Percentiles rank a stretch among this genome's conserved stretches.
Conservation (phyloP, 495 filamentous ascomycete species). For the Trichocladium uniseriatum region DNA sequence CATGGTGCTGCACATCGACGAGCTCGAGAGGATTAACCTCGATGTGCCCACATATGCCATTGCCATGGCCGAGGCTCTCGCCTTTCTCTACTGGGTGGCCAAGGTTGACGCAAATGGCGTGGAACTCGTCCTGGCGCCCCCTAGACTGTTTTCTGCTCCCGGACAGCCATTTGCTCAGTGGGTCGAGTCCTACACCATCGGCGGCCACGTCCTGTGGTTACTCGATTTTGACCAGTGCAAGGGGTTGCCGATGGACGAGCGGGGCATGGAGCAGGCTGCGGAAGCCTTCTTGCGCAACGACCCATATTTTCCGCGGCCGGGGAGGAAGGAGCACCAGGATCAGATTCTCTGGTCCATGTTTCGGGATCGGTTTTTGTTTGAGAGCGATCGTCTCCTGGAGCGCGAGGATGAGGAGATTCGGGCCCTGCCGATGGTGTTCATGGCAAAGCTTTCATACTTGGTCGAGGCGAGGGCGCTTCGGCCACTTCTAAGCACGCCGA, state of each 20-base stretch:
- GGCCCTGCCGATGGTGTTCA: background rate
- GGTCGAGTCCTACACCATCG: slow-evolving; percentile 5
- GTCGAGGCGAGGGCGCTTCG: background rate
- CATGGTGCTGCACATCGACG: slow-evolving; percentile 40
- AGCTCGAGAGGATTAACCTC: slow-evolving; percentile 36
- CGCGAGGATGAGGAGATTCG: background rate
- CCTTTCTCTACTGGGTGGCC: slow-evolving; percentile 37
- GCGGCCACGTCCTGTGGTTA: slow-evolving; percentile 30
- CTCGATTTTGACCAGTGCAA: slow-evolving; percentile 41
- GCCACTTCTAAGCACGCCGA: background rate
- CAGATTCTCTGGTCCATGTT: slow-evolving; percentile 30
- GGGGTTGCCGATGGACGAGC: slow-evolving; percentile 24
- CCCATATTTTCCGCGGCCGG: slow-evolving; percentile 33
- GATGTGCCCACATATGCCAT: slow-evolving; percentile 15
- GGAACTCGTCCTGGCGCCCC: slow-evolving; percentile 42
- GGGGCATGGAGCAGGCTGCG: slow-evolving; percentile 28
- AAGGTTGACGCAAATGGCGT: slow-evolving; percentile 40
- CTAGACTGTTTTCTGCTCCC: background rate
- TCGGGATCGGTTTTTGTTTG: slow-evolving; percentile 14
- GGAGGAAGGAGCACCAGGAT: slow-evolving; percentile 13
- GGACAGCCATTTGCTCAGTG: background rate
- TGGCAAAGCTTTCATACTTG: background rate
- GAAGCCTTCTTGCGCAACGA: slow-evolving; percentile 33
- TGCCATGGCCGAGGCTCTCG: slow-evolving; percentile 39
- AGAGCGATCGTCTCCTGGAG: background rate